Evolutionary conservation across 139 green algal genomes (phyloP), one percentile per base, ranked within the genome.

Genomic region (Coelastrella sp.): DNA sequence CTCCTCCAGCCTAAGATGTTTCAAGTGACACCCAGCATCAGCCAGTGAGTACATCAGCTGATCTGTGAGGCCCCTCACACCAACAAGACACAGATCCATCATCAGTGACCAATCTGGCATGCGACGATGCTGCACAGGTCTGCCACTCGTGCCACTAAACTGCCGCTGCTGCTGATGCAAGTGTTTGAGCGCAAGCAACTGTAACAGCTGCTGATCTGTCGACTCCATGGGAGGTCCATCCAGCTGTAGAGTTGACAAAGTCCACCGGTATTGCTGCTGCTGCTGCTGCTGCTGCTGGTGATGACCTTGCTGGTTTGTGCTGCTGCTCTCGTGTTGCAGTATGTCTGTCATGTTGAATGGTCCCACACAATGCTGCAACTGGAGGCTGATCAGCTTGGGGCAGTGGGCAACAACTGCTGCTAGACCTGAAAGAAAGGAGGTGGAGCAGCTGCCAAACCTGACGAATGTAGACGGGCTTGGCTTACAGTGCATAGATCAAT

Each of bases 361-460:
- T 5, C 62, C 79, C 8, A 77, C 63, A 38, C 79, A 76, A 5
- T 77, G 45, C 30, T 76, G 79, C 17, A 89, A 41, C 48, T 87
- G 79, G 15, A 89, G 63, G 35, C 48, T 63, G 21, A 76, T 83
- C 48, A 89, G 21, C 72, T 76, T 75, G 21, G 4, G 1, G 45
- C 85, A 89, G 9, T 27, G 37, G 13, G 25, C 45, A 30, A 89
- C 25, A 19, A 76, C 45, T n/a, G 48, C 72, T 5, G n/a, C 30
- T 30, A 86, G 1, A 17, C 72, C 85, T 84, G 77, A 35, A 83
- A 32, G n/a, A n/a, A n/a, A n/a, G n/a, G n/a, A n/a, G n/a, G n/a
- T n/a, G n/a, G n/a, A n/a, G n/a, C n/a, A n/a, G n/a, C n/a, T n/a
- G n/a, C n/a, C n/a, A n/a, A n/a, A n/a, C n/a, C n/a, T n/a, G n/a